These are phyloP conservation scores for Torulaspora microellipsoides DNA, from an alignment of 805 yeast genomes.

Conservation along the genomic window DNA sequence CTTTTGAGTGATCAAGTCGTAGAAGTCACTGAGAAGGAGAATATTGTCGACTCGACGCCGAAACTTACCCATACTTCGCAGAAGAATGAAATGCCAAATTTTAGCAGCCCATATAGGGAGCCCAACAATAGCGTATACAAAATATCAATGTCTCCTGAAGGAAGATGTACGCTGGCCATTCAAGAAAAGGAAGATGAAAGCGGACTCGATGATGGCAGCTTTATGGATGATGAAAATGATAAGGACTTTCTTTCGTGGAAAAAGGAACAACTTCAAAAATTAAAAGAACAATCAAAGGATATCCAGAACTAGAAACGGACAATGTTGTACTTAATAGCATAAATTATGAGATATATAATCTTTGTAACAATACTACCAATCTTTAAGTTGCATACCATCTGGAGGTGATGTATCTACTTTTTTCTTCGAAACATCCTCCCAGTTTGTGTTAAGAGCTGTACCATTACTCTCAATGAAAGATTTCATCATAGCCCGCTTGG, in stretches of 20 bases:
- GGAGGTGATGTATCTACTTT: constrained; percentile 69
- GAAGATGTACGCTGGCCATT: constrained; percentile 28
- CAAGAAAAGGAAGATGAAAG: constrained; percentile 18
- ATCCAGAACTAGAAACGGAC: constrained; percentile 3
- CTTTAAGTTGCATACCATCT: constrained; percentile 59
- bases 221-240: constrained; percentile 29
- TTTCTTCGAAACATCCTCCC: constrained; percentile 77
- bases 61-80: constrained; percentile 2
- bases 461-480: constrained; percentile 92
- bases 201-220: constrained; percentile 30
- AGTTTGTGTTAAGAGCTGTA: constrained; percentile 86
- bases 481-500: constrained; percentile 93
- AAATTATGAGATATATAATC: constrained; percentile 22
- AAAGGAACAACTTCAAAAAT: constrained; percentile 29
- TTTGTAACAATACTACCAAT: constrained; percentile 38
- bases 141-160: constrained; percentile 32
- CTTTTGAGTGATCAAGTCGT: not conserved
- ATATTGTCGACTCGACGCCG: constrained; percentile 13
- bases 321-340: constrained; percentile 8
- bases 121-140: constrained; percentile 30
- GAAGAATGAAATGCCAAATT: constrained; percentile 1
- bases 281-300: constrained; percentile 14
- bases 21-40: constrained; percentile 10
- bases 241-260: constrained; percentile 30
- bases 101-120: constrained; percentile 30